A percentile compares a stretch with the other conserved stretches of the same genome.
phyloP scores from a whole-genome alignment of 2,329 filamentous ascomycete genomes.

The Penicillium hesseltinei region DNA sequence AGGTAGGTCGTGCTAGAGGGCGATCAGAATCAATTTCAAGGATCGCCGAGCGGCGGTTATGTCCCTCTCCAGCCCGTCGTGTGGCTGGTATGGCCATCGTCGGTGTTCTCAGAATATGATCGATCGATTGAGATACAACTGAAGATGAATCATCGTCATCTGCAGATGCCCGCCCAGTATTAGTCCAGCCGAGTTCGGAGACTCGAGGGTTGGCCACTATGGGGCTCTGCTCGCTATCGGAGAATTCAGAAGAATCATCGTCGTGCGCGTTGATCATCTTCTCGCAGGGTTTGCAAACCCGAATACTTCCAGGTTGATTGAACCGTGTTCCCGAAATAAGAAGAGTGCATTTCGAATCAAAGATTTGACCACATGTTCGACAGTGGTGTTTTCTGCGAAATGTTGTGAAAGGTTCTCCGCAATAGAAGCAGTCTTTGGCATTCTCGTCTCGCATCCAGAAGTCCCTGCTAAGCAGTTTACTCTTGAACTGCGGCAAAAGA shows the following conservation, averaged over 20 bases:
- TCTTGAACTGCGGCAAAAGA: constrained; percentile 65
- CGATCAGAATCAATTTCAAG: constrained; percentile 85
- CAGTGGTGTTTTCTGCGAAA: constrained; percentile 97
- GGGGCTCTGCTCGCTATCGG: constrained; percentile 67
- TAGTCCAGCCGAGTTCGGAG: constrained; percentile 57
- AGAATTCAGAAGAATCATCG: constrained; percentile 89
- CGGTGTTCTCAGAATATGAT: constrained; percentile 51
- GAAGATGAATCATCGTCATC: constrained; percentile 50
- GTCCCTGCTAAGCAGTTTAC: constrained; percentile 86
- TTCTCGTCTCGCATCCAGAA: constrained; percentile 99
- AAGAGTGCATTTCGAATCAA: constrained; percentile 92
- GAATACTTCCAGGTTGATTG: constrained; percentile 76
- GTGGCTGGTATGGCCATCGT: constrained; percentile 66
- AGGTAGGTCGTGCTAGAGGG: constrained; percentile 79
- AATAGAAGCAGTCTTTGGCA: constrained; percentile 94
- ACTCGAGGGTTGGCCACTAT: constrained; percentile 59
- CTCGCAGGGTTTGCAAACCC: constrained; percentile 91
- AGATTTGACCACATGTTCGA: constrained; percentile 93
- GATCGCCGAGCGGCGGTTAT: constrained; percentile 80
- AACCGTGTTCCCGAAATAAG: constrained; percentile 86
- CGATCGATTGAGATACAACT: constrained; percentile 47
- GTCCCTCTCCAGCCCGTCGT: constrained; percentile 66
- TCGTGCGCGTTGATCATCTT: constrained; percentile 86
- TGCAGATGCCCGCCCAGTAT: constrained; percentile 43
- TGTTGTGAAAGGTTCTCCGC: constrained; percentile 84